Percentiles rank a stretch among this genome's conserved stretches.
phyloP scores from a whole-genome alignment of 2,329 filamentous ascomycete genomes.

The Clonostachys rhizophaga region DNA sequence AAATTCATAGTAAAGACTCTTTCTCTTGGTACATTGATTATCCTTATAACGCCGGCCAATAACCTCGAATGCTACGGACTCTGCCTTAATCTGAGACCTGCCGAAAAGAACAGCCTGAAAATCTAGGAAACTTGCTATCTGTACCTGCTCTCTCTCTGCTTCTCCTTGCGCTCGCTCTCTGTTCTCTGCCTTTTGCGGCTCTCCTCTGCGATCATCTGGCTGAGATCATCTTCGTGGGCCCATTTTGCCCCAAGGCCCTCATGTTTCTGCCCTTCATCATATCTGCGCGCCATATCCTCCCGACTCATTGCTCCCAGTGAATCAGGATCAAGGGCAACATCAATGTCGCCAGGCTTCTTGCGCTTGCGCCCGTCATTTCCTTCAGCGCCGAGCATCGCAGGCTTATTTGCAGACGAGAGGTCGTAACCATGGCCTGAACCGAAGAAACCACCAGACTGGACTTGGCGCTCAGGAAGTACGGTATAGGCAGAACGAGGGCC shows the following conservation, averaged over 20 bases:
- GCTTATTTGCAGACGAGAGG: conserved; percentile 56
- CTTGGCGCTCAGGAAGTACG: conserved; percentile 83
- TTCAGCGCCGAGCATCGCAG: conserved; percentile 76
- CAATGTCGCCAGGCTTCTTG: conserved; percentile 95
- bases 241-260: conserved; percentile 66
- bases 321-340: conserved; percentile 87
- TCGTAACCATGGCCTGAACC: conserved; percentile 94
- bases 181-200: conserved; percentile 85
- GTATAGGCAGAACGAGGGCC: conserved; percentile 79
- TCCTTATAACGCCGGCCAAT: too few species aligned
- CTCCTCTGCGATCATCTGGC: conserved; percentile 93
- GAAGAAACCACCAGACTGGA: conserved; percentile 88
- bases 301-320: conserved; percentile 78
- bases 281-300: conserved; percentile 75
- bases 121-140: conserved; percentile 27
- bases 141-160: conserved; percentile 54
- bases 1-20: too few species aligned
- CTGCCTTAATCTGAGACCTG: too few species aligned
- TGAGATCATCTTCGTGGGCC: conserved; percentile 81
- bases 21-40: too few species aligned
- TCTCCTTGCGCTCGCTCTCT: conserved; percentile 72
- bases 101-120: too few species aligned
- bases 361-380: conserved; percentile 68
- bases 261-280: conserved; percentile 66
- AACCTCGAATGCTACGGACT: too few species aligned